Evolutionary conservation across 805 yeast genomes (phyloP), one percentile per base, ranked within the genome.

Genomic region (Ogataea degrootiae): DNA sequence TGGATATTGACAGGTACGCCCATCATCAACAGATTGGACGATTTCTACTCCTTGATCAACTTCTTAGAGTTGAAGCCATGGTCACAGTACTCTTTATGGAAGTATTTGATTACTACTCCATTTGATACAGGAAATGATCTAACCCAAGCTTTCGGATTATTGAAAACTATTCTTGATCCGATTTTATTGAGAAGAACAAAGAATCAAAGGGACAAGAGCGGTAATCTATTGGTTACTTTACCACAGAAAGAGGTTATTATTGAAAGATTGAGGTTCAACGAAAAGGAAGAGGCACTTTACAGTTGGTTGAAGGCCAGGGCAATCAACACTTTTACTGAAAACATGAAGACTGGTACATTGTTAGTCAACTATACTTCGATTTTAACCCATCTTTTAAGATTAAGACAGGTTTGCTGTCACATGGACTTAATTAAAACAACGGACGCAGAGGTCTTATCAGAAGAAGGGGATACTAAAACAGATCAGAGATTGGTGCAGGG

Each of bases 1-100:
- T 91, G 98, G 98, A 73, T 85, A 3, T 70, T 92, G 41, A 89
- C 97, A 0, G 98, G 98, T 7, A 91, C 98, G 0, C 97, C 98
- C 0, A 87, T 91, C 29, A 85, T 90, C 37, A 91, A 91, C 63
- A 70, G 91, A 52, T 70, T 92, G 9, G 97, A 92, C 63, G 98
- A 92, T 63, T 67, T 92, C 41, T 91, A 78, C 60, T 83, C 96
- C 6, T 66, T 90, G 42, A 78, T 90, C 16, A 80, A 81, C 54
- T 92, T 84, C 58, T 67, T 92, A 42, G 73, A 81, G 39, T 66
- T 91, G n/a, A 88, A 87, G 55, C 98, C 98, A 1, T 92, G 97
- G 97, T 73, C 83, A 37, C 85, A 85, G 55, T 82, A 86, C 47
- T 75, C 87, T 0, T 83, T 85, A 52, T 92, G 98, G 98, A 85